Conservation (phyloP, 2,329 filamentous ascomycete genomes). For the Sclerotinia borealis region DNA sequence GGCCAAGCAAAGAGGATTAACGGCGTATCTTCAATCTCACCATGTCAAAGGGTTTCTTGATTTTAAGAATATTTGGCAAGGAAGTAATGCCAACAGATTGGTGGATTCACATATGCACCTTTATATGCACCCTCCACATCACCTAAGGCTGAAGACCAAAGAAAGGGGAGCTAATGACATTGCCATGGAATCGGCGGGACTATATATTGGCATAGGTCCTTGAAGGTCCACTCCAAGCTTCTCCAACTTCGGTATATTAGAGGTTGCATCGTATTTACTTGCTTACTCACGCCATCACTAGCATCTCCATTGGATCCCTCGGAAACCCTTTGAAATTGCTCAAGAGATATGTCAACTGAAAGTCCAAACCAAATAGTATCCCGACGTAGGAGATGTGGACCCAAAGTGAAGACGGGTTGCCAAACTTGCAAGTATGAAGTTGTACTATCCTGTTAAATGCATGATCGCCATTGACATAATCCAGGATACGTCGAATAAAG, state of each 20-base stretch:
- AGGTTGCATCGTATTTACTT: background rate
- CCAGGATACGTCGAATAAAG: conserved; percentile 16
- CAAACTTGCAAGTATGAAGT: conserved; percentile 12
- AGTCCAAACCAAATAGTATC: background rate
- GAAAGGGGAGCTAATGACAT: background rate
- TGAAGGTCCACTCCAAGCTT: background rate
- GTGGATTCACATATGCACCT: background rate
- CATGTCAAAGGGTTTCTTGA: background rate
- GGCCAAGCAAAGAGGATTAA: background rate
- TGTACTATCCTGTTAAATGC: background rate
- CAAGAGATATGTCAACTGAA: background rate
- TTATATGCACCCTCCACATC: background rate
- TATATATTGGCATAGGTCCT: background rate
- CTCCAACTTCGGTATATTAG: background rate
- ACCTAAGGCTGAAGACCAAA: background rate
- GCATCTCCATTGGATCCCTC: background rate
- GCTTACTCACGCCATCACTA: background rate
- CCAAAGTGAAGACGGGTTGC: conserved; percentile 12
- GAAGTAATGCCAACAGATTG: background rate
- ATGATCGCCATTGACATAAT: background rate
- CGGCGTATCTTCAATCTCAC: background rate
- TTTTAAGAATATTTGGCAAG: background rate
- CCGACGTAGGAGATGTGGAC: conserved; percentile 1
- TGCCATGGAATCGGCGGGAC: background rate
- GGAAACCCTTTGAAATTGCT: background rate